Base-by-base conservation (phyloP, 2,329 filamentous ascomycete species). In the Aspergillus chevalieri region DNA sequence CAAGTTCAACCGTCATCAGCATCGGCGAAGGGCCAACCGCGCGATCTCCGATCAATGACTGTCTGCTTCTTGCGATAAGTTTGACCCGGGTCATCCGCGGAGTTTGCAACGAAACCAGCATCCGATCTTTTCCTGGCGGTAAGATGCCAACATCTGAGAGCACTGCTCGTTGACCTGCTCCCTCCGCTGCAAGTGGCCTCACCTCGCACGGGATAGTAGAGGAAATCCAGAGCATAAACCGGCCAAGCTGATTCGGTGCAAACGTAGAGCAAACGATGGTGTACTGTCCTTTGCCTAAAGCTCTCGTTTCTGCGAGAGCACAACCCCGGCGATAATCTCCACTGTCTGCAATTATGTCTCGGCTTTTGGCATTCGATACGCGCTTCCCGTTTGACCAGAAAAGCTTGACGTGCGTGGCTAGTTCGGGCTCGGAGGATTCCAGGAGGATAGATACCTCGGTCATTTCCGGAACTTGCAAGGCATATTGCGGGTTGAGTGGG, bases 261-360 rank as follows among this genome's bases (percentile, higher is more conserved):
- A 94, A 97, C 0, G 92, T 95, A 2, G 89, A 95, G 65, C 87
- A 92, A 6, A 96, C 86, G 49, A 95, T 78, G 0, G 89, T 96
- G 67, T 97, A 98, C 0, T 77, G 77, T 0, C 92, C 92, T 1
- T 81, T 73, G 36, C 84, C 82, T 15, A 95, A 72, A 17, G 73
- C 62, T 61, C 67, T 57, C 6, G 80, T 72, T 53, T 87, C 81
- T 2, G 86, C 84, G 28, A 90, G 75, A 3, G 87, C 87, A 64
- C 86, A 88, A 24, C 87, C 86, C 24, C 85, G 83, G 44, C 87
- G 84, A 69, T 98, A 96, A 57, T 95, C 89, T n/a, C 88, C 88
- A 30, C 89, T 94, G 49, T 89, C 85, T 19, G 81, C 81, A 21
- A 94, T 79, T 36, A 97, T 82, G 63, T 96, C 91, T 57, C 87